These are phyloP conservation scores for Xylariaceae sp. DNA, from an alignment of 2,329 filamentous ascomycete species.

Conservation along the genomic window DNA sequence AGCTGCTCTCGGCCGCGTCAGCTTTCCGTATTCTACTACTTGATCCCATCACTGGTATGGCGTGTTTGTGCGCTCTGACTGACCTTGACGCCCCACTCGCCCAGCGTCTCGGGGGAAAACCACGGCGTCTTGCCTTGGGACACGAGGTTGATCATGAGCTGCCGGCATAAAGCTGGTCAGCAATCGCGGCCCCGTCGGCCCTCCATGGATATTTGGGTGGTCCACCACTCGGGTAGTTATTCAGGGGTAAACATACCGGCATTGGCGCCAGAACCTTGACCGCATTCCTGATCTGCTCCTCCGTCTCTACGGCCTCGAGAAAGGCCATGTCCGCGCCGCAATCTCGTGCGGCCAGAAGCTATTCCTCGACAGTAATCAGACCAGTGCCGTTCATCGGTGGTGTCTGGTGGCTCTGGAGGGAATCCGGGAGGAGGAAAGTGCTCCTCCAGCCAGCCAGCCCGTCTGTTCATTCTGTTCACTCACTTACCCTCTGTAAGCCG, in stretches of 20 bases:
- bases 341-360: background rate
- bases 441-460: too few species aligned
- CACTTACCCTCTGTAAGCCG: background rate
- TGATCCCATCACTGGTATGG: too few species aligned
- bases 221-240: background rate
- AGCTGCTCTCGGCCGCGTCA: too few species aligned
- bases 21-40: too few species aligned
- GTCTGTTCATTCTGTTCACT: too few species aligned
- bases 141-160: conserved; percentile 1
- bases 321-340: background rate
- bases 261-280: conserved; percentile 1
- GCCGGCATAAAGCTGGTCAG: too few species aligned
- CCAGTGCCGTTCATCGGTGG: too few species aligned
- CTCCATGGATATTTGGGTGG: background rate
- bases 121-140: background rate
- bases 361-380: too few species aligned
- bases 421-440: too few species aligned
- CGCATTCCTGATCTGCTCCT: conserved; percentile 1
- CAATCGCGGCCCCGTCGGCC: too few species aligned
- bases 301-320: background rate
- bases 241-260: background rate
- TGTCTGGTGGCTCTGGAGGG: too few species aligned
- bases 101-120: background rate
- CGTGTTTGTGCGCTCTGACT: too few species aligned
- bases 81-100: background rate